phyloP scores from a whole-genome alignment of 805 yeast species.

The Pichia gijzeniarum region DNA sequence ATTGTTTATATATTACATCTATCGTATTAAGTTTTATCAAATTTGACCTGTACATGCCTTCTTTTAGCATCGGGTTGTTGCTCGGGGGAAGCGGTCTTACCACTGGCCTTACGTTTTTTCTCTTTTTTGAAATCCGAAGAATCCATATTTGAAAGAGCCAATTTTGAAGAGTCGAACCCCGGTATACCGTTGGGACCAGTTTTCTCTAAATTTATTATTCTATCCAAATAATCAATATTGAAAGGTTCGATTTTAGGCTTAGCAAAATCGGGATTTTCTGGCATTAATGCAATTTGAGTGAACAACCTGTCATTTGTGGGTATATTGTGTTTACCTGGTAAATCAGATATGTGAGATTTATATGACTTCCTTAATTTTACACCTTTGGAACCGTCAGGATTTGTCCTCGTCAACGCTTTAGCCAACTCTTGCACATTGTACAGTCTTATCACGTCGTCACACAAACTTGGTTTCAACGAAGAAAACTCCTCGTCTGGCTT shows the following conservation, averaged over 20 bases:
- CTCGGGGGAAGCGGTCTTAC: slow-evolving; percentile 16
- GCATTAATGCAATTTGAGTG: slow-evolving; percentile 33
- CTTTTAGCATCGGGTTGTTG: slow-evolving; percentile 24
- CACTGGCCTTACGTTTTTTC: slow-evolving; percentile 23
- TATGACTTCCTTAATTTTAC: slow-evolving; percentile 91
- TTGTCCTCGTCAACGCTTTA: slow-evolving; percentile 75
- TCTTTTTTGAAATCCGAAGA: slow-evolving; percentile 15
- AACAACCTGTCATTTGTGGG: slow-evolving; percentile 39
- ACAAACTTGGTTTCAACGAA: slow-evolving; percentile 59
- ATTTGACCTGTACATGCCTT: slow-evolving; percentile 31
- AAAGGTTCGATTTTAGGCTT: slow-evolving; percentile 39
- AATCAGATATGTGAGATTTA: slow-evolving; percentile 82
- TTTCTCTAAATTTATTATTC: slow-evolving; percentile 53
- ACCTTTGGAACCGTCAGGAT: slow-evolving; percentile 85
- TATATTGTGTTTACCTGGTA: slow-evolving; percentile 72
- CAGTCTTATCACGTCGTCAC: slow-evolving; percentile 59
- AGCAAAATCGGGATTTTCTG: slow-evolving; percentile 34
- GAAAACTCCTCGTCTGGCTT: slow-evolving; percentile 28
- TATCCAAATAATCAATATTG: slow-evolving; percentile 41
- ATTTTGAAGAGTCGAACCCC: slow-evolving; percentile 62
- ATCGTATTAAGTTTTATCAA: slow-evolving; percentile 15
- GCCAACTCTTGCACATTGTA: slow-evolving; percentile 68
- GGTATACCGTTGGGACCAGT: slow-evolving; percentile 67
- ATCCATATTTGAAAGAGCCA: slow-evolving; percentile 49
- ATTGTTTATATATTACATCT: too few relatives aligned